A percentile compares a stretch with the other conserved stretches of the same genome.
phyloP scores from a whole-genome alignment of 805 yeast species.

The Metschnikowia bowlesiae region DNA sequence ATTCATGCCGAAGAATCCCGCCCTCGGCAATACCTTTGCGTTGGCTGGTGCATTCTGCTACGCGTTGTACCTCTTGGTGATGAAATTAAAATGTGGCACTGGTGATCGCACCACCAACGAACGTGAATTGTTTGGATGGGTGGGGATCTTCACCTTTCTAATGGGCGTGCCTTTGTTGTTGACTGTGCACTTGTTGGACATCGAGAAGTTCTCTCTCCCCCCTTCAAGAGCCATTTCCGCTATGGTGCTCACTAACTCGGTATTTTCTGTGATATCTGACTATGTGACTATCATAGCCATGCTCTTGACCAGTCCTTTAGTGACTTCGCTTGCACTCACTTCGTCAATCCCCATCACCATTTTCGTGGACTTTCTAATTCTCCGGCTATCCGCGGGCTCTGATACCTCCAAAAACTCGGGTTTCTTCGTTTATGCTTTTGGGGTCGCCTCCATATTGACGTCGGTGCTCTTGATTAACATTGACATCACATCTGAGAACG shows the following conservation, averaged over 20 bases:
- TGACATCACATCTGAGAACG: conserved; percentile 40
- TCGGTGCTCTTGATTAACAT: conserved; percentile 47
- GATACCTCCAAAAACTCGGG: conserved; percentile 15
- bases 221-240: conserved; percentile 28
- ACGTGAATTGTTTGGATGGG: conserved; percentile 42
- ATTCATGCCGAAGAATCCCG: conserved; percentile 33
- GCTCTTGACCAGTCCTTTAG: conserved; percentile 50
- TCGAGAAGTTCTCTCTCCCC: conserved; percentile 42
- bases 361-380: conserved; percentile 41
- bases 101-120: conserved; percentile 44
- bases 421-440: conserved; percentile 37
- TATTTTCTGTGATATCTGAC: conserved; percentile 47
- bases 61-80: conserved; percentile 40
- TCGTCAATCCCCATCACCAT: conserved; percentile 51
- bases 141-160: conserved; percentile 42
- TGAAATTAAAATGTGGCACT: conserved; percentile 43
- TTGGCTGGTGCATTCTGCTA: conserved; percentile 44
- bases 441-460: conserved; percentile 43
- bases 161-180: conserved; percentile 38
- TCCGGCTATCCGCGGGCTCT: conserved; percentile 20
- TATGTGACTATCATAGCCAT: conserved; percentile 48
- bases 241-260: conserved; percentile 38
- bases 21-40: conserved; percentile 44
- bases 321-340: conserved; percentile 48
- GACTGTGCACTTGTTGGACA: conserved; percentile 31